Evolutionary conservation across 1,284 basidiomycete species (phyloP).

Genomic region (Ganoderma lucidum): DNA sequence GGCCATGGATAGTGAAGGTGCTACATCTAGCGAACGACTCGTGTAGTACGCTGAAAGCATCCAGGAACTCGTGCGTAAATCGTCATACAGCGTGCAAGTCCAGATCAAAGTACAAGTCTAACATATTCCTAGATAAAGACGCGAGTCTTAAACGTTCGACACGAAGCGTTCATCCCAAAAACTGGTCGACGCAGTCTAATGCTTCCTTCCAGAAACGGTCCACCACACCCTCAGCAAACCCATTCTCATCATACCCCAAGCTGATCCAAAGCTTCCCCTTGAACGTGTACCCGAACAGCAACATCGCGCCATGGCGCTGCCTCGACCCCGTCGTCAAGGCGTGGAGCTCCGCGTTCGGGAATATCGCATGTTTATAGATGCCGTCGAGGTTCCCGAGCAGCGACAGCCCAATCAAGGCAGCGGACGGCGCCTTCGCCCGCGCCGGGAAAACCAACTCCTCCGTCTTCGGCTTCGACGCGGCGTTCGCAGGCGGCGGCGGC

Average conservation of each 20-base stretch:
- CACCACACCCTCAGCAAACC: slow-evolving; percentile 66
- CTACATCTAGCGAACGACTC: not conserved
- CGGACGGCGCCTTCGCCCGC: slow-evolving; percentile 50
- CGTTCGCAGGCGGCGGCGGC: slow-evolving; percentile 40
- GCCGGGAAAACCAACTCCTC: slow-evolving; percentile 38
- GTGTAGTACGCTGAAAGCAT: not conserved
- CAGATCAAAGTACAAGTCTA: not conserved
- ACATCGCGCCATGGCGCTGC: slow-evolving; percentile 74
- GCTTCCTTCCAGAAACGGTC: slow-evolving; percentile 66
- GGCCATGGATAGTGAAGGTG: not conserved
- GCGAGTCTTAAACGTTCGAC: not conserved
- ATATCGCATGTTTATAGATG: slow-evolving; percentile 73
- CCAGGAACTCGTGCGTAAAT: not conserved
- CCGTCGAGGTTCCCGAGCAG: slow-evolving; percentile 82
- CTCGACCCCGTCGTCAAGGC: slow-evolving; percentile 81
- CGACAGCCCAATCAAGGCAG: slow-evolving; percentile 76
- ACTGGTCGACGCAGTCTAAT: slow-evolving; percentile 59
- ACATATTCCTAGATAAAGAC: not conserved
- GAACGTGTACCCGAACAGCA: slow-evolving; percentile 82
- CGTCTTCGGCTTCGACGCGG: slow-evolving; percentile 18
- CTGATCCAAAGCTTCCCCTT: slow-evolving; percentile 76
- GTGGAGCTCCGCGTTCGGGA: slow-evolving; percentile 63
- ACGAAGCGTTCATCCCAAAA: slow-evolving; percentile 39
- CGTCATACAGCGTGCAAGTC: not conserved
- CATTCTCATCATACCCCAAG: slow-evolving; percentile 78